Evolutionary conservation across 495 filamentous ascomycete genomes (phyloP).

Genomic region (Hyaloscypha bicolor): DNA sequence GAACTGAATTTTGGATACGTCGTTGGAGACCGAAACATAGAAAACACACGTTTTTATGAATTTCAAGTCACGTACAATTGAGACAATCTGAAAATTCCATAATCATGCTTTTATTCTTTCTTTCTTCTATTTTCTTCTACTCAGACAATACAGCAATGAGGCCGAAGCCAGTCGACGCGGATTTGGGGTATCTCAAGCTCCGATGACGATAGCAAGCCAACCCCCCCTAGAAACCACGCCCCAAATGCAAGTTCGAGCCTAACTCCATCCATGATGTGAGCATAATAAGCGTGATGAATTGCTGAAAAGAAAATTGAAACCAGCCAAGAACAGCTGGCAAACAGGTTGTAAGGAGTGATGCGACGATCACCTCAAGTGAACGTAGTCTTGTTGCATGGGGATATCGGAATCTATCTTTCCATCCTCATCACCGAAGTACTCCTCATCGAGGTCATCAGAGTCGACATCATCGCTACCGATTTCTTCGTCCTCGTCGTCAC

Average conservation of each 20-base stretch:
- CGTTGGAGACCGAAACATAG: too few species aligned
- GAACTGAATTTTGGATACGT: background rate
- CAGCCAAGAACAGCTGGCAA: conserved; percentile 5
- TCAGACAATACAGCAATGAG: conserved; percentile 2
- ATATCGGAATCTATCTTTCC: conserved; percentile 53
- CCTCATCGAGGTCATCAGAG: conserved; percentile 82
- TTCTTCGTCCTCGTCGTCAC: conserved; percentile 79
- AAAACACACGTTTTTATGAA: too few species aligned
- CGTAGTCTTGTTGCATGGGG: conserved; percentile 69
- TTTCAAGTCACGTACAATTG: background rate
- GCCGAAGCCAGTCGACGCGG: background rate
- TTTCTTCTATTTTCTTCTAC: conserved; percentile 12
- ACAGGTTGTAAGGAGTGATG: conserved; percentile 9
- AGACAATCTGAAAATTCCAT: background rate
- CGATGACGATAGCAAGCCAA: background rate
- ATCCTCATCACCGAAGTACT: conserved; percentile 44
- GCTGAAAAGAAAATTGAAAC: conserved; percentile 11
- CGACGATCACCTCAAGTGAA: conserved; percentile 46
- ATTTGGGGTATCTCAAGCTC: conserved; percentile 10
- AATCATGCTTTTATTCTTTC: background rate
- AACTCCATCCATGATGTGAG: conserved; percentile 7
- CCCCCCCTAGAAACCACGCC: background rate
- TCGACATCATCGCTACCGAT: conserved; percentile 86
- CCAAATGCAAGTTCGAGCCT: conserved; percentile 17
- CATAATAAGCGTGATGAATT: background rate